Evolutionary conservation across 768 basidiomycete species (phyloP).

Genomic region (Chiua virens): DNA sequence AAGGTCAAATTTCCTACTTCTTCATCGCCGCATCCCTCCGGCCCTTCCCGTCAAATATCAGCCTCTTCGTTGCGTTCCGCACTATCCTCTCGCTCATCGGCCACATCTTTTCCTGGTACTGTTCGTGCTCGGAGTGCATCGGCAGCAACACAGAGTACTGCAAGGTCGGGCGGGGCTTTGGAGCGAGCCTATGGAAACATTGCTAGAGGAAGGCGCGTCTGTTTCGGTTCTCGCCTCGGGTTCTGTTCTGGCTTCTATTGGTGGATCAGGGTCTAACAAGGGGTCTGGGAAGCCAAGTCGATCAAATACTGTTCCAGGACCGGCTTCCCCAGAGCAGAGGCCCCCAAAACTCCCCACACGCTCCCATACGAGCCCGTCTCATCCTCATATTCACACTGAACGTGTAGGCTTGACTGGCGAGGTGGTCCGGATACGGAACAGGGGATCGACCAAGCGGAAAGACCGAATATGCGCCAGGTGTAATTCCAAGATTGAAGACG

Average conservation of each 20-base stretch:
- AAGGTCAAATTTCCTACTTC: constrained; percentile 40
- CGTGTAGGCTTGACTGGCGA: constrained; percentile 26
- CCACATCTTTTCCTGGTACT: constrained; percentile 6
- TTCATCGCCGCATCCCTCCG: constrained; percentile 14
- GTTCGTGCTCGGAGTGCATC: constrained; percentile 27
- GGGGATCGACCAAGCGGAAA: constrained; percentile 35
- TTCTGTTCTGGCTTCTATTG: constrained; percentile 32
- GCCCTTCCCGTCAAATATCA: constrained; percentile 28
- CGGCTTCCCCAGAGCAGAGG: constrained; percentile 43
- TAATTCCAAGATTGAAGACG: constrained; percentile 66
- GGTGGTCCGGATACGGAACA: constrained; percentile 31
- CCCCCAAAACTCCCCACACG: constrained; percentile 56
- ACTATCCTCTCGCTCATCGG: constrained; percentile 12
- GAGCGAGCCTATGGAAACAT: constrained; percentile 52
- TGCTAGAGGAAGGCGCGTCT: constrained; percentile 45
- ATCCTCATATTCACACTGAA: constrained; percentile 34
- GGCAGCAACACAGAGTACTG: constrained; percentile 27
- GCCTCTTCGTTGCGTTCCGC: constrained; percentile 24
- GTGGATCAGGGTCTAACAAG: constrained; percentile 18
- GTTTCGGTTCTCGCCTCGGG: constrained; percentile 36
- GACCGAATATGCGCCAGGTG: constrained; percentile 66
- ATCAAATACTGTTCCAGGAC: constrained; percentile 54
- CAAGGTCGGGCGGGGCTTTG: constrained; percentile 38
- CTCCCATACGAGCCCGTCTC: constrained; percentile 49
- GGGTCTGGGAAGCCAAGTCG: constrained; percentile 35